phyloP scores from a whole-genome alignment of 2,329 filamentous ascomycete genomes.

The Fusarium buxicola region DNA sequence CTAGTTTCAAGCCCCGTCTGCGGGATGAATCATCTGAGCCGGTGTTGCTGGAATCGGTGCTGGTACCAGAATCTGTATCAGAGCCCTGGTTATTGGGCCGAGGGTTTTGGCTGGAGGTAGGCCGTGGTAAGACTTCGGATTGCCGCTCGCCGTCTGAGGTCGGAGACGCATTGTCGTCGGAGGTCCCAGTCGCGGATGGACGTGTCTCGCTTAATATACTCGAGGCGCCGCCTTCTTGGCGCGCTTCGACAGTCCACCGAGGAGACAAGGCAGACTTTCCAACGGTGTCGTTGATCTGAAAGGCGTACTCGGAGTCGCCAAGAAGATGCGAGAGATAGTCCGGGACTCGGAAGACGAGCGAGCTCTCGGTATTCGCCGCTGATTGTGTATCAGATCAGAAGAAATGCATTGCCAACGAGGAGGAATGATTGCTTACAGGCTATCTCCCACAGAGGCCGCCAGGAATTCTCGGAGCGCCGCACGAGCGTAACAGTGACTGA shows the following conservation, averaged over 20 bases:
- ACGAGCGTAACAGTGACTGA: not conserved
- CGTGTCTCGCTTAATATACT: not conserved
- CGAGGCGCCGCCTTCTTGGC: not conserved
- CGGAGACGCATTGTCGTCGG: not conserved
- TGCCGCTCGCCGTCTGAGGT: not conserved
- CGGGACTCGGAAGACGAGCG: constrained; percentile 1
- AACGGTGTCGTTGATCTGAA: not conserved
- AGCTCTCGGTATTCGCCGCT: not conserved
- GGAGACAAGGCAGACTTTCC: not conserved
- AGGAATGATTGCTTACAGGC: not conserved
- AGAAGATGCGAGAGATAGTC: not conserved
- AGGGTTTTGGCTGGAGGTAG: not conserved
- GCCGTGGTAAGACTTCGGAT: not conserved
- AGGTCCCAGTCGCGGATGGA: not conserved
- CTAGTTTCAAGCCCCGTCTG: not conserved
- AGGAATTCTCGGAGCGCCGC: not conserved
- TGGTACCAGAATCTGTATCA: not conserved
- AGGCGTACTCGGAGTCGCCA: constrained; percentile 2
- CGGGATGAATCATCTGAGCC: not conserved
- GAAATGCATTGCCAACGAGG: not conserved
- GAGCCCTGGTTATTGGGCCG: not conserved
- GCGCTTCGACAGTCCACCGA: not conserved
- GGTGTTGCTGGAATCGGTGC: not conserved
- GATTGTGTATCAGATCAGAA: not conserved
- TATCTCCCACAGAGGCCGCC: not conserved